Base-by-base conservation (phyloP, 2,329 filamentous ascomycete genomes). In the Dactylonectria estremocensis region DNA sequence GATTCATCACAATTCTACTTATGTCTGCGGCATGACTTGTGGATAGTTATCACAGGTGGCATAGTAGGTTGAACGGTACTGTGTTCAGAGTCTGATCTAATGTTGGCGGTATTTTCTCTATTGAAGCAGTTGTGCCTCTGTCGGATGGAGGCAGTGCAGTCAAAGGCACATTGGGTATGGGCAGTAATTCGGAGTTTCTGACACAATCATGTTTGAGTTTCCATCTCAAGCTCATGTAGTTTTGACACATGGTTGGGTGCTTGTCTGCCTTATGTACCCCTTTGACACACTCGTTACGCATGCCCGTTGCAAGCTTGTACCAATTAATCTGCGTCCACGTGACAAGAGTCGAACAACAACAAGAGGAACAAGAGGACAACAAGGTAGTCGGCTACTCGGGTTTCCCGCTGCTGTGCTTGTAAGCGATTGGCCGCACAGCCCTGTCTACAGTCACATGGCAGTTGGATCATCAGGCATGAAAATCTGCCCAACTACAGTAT, bases 211-310 rank as follows among this genome's bases (percentile, higher is more conserved):
- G 43, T 24, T 49, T 48, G 1, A 58, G 40, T 14, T 43, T 58
- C n/a, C n/a, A n/a, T n/a, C n/a, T n/a, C 56, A 59, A 35, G 16
- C 48, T 59, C 56, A 59, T 58, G 55, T 28, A 50, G 5, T 59
- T 59, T 49, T 59, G 56, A 14, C 37, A 59, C 6, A 59, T 13
- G 10, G 28, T 14, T 5, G 45, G 45, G 9, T 37, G 37, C 43
- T 59, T 49, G 9, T 35, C 13, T n/a, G 43, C 56, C 13, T 59
- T 43, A 8, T 59, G 48, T 11, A 31, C 46, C 4, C 56, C 56
- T 28, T 59, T 59, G 56, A 59, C 49, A 18, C 48, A 45, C 18
- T 49, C 43, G 11, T 59, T 59, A 13, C 56, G 45, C 43, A 59
- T 59, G 9, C 56, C 43, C 4, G 56, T 43, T 3, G 43, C 28